Conservation (phyloP, 2,329 filamentous ascomycete species). For the Diaporthe vaccinii region DNA sequence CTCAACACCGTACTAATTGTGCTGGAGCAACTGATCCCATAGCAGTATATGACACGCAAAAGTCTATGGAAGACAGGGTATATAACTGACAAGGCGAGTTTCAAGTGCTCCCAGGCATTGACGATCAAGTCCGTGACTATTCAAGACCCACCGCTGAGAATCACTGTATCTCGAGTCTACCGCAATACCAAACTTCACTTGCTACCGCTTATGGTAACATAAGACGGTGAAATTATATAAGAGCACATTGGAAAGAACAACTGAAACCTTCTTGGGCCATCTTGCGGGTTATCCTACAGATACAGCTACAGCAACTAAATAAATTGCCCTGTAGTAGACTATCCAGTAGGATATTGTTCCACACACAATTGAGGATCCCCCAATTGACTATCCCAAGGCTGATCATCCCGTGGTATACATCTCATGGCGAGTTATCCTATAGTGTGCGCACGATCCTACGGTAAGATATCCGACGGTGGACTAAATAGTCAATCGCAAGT, state of each 20-base stretch:
- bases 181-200: too few species aligned
- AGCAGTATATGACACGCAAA: neutral
- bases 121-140: too few species aligned
- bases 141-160: too few species aligned
- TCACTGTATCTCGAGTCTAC: too few species aligned
- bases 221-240: neutral
- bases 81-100: neutral
- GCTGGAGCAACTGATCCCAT: neutral
- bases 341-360: accelerated
- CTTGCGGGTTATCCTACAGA: neutral
- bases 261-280: neutral
- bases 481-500: neutral
- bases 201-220: neutral
- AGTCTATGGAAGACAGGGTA: neutral
- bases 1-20: neutral
- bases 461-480: too few species aligned
- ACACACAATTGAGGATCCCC: too few species aligned
- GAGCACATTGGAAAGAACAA: neutral
- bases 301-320: neutral
- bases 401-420: neutral
- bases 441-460: neutral
- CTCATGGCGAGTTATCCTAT: neutral
- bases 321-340: neutral
- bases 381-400: neutral
- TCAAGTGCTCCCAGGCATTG: neutral